phyloP scores from a whole-genome alignment of 805 yeast genomes.

The Candida pseudofarinosa region DNA sequence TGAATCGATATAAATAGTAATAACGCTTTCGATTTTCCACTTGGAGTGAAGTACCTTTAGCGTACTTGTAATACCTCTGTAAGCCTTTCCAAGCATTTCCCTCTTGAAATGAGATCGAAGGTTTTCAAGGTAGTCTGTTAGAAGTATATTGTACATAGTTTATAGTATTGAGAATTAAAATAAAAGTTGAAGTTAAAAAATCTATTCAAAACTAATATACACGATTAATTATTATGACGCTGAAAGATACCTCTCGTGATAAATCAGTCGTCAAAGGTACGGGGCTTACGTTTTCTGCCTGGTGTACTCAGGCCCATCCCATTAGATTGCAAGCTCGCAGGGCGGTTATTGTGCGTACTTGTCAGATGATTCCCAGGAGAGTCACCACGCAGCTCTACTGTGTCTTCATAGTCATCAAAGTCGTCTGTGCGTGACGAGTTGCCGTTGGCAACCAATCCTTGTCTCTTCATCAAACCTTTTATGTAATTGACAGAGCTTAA shows the following conservation, averaged over 20 bases:
- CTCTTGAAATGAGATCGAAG: too few species aligned
- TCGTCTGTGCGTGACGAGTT: conserved; percentile 22
- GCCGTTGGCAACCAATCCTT: conserved; percentile 33
- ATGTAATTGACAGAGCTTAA: conserved; percentile 68
- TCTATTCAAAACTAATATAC: not conserved
- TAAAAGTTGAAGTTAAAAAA: not conserved
- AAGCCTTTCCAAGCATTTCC: too few species aligned
- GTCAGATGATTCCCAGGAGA: not conserved
- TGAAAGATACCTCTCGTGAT: not conserved
- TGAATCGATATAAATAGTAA: too few species aligned
- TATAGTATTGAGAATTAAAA: not conserved
- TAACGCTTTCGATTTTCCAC: too few species aligned
- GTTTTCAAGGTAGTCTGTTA: not conserved
- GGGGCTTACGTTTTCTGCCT: conserved; percentile 23
- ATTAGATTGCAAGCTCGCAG: not conserved
- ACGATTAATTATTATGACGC: not conserved
- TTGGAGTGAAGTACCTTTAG: too few species aligned
- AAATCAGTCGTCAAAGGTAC: conserved; percentile 23
- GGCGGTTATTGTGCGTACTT: not conserved
- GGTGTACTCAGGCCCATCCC: conserved; percentile 12
- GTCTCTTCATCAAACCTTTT: conserved; percentile 49
- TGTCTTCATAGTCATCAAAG: conserved; percentile 36
- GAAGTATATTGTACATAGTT: not conserved
- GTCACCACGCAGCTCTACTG: conserved; percentile 20
- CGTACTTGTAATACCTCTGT: too few species aligned